Percentiles rank a stretch among this genome's conserved stretches.
phyloP scores from a whole-genome alignment of 169 alveolate species.

The Eimeria maxima region DNA sequence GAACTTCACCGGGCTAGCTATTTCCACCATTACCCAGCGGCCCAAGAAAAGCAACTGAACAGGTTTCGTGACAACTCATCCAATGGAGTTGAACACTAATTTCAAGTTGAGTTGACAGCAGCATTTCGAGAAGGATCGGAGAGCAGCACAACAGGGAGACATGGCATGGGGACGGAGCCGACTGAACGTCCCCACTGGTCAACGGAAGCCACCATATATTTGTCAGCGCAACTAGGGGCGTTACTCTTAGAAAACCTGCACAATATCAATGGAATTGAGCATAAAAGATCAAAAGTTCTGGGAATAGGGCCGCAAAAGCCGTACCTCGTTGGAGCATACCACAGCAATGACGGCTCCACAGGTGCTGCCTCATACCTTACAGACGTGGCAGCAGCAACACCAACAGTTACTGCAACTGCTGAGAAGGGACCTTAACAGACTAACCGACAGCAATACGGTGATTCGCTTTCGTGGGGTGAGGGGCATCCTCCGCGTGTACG shows the following conservation, averaged over 20 bases:
- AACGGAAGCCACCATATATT: background rate
- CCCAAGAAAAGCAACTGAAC: background rate
- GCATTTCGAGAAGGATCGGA: background rate
- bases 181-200: constrained; percentile 31
- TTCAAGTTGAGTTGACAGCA: background rate
- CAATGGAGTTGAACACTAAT: background rate
- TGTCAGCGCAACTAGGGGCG: background rate
- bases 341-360: constrained; percentile 51
- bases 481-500: constrained; percentile 46
- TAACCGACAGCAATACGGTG: constrained; percentile 46
- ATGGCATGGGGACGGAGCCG: background rate
- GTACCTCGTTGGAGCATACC: background rate
- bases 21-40: background rate
- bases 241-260: background rate
- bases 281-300: background rate
- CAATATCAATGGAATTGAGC: background rate
- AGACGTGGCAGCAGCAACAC: constrained; percentile 4
- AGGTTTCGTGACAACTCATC: background rate
- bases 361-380: constrained; percentile 5
- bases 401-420: constrained; percentile 37
- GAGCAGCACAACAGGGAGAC: constrained; percentile 44
- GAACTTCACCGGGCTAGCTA: background rate
- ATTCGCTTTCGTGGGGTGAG: constrained; percentile 36
- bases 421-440: constrained; percentile 28
- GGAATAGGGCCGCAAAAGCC: background rate